Evolutionary conservation across 179 eudicot species (phyloP).

Genomic region (Beta macrorhiza): DNA sequence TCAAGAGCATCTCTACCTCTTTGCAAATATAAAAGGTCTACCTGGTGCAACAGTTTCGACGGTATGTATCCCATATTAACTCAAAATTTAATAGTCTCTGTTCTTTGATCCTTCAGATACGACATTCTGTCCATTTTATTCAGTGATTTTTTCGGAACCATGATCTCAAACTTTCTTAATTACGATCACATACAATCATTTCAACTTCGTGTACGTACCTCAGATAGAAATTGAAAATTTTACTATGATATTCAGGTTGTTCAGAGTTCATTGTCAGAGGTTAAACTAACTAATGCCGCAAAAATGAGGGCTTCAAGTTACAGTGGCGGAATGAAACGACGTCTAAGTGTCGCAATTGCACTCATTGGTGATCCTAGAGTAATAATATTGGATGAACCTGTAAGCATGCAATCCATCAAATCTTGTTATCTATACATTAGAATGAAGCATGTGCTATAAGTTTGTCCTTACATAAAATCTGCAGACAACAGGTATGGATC

Average conservation of each 20-base stretch:
- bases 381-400: constrained; percentile 93
- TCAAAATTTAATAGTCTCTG: background rate
- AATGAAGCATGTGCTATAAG: constrained; percentile 2
- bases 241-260: constrained; percentile 44
- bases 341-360: constrained; percentile 93
- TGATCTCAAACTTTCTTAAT: background rate
- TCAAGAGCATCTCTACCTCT: constrained; percentile 80
- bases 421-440: background rate
- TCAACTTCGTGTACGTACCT: background rate
- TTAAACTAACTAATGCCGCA: constrained; percentile 65
- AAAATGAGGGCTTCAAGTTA: constrained; percentile 79
- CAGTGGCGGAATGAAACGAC: constrained; percentile 98
- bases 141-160: background rate
- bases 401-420: constrained; percentile 33
- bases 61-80: constrained; percentile 36
- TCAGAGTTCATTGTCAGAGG: constrained; percentile 67
- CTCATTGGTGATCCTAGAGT: constrained; percentile 93
- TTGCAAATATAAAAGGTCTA: constrained; percentile 86
- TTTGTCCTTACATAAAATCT: background rate
- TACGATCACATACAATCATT: background rate
- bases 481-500: constrained; percentile 99
- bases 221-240: background rate
- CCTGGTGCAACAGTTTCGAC: constrained; percentile 47
- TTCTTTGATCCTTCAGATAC: background rate
- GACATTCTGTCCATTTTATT: background rate